A percentile compares a stretch with the other conserved stretches of the same genome.
These are phyloP conservation scores for Fraxinus xanthoxyloides DNA, from an alignment of 305 asterid species.

Conservation along the genomic window DNA sequence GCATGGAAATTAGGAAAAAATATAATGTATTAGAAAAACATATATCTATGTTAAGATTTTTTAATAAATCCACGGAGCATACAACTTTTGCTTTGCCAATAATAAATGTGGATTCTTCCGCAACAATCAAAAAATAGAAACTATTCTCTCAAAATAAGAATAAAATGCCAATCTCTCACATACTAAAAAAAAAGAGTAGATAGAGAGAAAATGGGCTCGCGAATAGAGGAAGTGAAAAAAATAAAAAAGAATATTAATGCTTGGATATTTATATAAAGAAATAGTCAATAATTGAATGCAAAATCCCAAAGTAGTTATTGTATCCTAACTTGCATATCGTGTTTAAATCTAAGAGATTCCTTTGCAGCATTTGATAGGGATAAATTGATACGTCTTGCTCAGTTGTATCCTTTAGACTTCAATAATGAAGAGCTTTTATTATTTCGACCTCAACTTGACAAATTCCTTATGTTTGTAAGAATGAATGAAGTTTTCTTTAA, in stretches of 20 bases:
- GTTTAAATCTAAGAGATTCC: too few relatives aligned
- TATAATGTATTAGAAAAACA: background rate
- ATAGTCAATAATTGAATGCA: background rate
- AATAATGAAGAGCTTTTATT: too few relatives aligned
- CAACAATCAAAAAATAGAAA: background rate
- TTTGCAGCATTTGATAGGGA: too few relatives aligned
- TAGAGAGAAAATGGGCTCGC: background rate
- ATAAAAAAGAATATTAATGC: background rate
- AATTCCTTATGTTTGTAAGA: too few relatives aligned
- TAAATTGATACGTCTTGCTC: too few relatives aligned
- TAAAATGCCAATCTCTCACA: background rate
- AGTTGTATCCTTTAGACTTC: too few relatives aligned
- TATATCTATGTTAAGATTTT: background rate
- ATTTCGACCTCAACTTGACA: too few relatives aligned
- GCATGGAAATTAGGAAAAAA: conserved; percentile 6
- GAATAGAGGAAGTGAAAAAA: background rate
- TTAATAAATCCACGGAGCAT: background rate
- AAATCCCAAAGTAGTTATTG: background rate
- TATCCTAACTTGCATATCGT: background rate
- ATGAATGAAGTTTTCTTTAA: too few relatives aligned
- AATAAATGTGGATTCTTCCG: background rate
- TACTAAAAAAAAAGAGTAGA: background rate
- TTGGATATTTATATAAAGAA: background rate
- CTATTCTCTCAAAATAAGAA: background rate
- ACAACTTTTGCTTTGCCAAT: too few relatives aligned